A percentile compares a stretch with the other conserved stretches of the same genome.
Conservation (phyloP, 371 early-diverging fungal species). For the Capillidium heterosporum region DNA sequence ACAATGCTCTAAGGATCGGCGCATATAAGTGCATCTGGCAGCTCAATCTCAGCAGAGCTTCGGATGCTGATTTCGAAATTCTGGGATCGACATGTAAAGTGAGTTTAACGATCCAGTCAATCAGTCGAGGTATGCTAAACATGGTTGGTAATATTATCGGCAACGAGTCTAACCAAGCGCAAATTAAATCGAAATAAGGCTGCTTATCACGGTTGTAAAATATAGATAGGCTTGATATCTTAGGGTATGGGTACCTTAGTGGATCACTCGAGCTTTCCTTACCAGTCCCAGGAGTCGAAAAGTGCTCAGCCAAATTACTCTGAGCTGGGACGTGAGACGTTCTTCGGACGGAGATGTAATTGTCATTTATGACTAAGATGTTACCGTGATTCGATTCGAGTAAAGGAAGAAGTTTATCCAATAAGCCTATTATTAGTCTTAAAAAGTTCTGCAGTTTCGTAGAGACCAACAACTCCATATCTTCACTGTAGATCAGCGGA, state of each 20-base stretch:
- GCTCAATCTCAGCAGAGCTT: slow-evolving; percentile 22
- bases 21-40: slow-evolving; percentile 43
- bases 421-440: slow-evolving; percentile 30
- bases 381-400: slow-evolving; percentile 34
- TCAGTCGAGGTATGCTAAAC: slow-evolving; percentile 29
- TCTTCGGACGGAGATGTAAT: slow-evolving; percentile 9
- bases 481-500: background rate
- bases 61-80: slow-evolving; percentile 41
- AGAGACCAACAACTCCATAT: slow-evolving; percentile 3
- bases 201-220: slow-evolving; percentile 46
- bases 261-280: background rate
- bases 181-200: slow-evolving; percentile 41
- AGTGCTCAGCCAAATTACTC: too few species aligned
- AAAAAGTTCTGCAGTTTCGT: slow-evolving; percentile 16
- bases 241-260: slow-evolving; percentile 13
- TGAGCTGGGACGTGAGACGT: background rate
- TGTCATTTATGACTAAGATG: slow-evolving; percentile 25
- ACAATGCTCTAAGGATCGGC: slow-evolving; percentile 29
- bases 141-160: slow-evolving; percentile 57
- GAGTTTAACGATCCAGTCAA: slow-evolving; percentile 62
- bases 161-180: slow-evolving; percentile 41
- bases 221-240: slow-evolving; percentile 25
- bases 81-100: slow-evolving; percentile 67
- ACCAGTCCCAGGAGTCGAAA: background rate
- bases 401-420: slow-evolving; percentile 25